These are phyloP conservation scores for Didymella exigua DNA, from an alignment of 2,329 filamentous ascomycete genomes.

Conservation along the genomic window DNA sequence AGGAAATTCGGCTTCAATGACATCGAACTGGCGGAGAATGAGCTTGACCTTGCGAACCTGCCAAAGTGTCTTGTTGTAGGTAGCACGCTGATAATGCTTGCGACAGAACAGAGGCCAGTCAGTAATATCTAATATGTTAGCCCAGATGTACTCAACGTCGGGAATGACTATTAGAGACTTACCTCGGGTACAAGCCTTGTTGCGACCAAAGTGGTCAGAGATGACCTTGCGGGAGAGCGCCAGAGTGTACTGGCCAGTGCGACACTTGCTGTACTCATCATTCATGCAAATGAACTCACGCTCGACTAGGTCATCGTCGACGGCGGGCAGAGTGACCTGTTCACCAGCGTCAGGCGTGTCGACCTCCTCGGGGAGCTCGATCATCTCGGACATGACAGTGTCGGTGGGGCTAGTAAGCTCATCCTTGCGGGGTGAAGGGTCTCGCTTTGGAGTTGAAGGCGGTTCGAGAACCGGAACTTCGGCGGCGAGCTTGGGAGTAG, in stretches of 20 bases:
- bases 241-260: slow-evolving; percentile 43
- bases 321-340: background rate
- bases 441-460: slow-evolving; percentile 14
- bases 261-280: slow-evolving; percentile 38
- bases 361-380: slow-evolving; percentile 1
- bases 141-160: too few species aligned
- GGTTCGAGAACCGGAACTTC: background rate
- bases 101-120: slow-evolving; percentile 47
- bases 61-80: slow-evolving; percentile 46
- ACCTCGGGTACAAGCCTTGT: slow-evolving; percentile 47
- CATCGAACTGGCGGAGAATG: slow-evolving; percentile 41
- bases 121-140: too few species aligned
- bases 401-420: slow-evolving; percentile 10
- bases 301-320: slow-evolving; percentile 13
- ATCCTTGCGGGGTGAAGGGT: background rate
- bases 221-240: slow-evolving; percentile 47
- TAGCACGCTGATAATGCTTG: slow-evolving; percentile 50
- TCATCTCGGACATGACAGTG: slow-evolving; percentile 10
- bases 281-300: slow-evolving; percentile 44
- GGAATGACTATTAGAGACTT: too few species aligned
- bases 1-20: slow-evolving; percentile 38
- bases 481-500: slow-evolving; percentile 1
- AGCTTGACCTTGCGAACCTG: slow-evolving; percentile 42
- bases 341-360: background rate
- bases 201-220: slow-evolving; percentile 49